phyloP scores from a whole-genome alignment of 805 yeast species.

The Yamadazyma olivae region DNA sequence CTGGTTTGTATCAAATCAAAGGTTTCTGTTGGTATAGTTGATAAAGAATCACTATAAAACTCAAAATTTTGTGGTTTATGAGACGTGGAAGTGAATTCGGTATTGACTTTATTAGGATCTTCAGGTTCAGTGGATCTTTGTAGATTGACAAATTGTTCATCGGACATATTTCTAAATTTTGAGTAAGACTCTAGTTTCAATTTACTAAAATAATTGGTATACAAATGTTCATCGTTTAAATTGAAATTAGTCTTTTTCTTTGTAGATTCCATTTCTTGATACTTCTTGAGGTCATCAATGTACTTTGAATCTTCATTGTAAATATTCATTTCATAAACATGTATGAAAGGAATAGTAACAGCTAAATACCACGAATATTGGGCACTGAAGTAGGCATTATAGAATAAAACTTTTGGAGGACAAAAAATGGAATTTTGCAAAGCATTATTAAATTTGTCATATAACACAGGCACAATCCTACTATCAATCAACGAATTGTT shows the following conservation, averaged over 20 bases:
- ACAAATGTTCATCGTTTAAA: conserved; percentile 20
- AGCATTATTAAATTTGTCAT: conserved; percentile 16
- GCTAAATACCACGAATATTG: conserved; percentile 39
- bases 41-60: conserved; percentile 21
- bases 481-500: conserved; percentile 29
- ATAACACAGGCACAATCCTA: conserved; percentile 21
- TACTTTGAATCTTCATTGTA: conserved; percentile 23
- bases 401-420: conserved; percentile 30
- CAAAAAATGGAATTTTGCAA: conserved; percentile 10
- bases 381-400: conserved; percentile 29
- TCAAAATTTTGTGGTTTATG: conserved; percentile 32
- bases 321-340: conserved; percentile 31
- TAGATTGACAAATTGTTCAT: conserved; percentile 9
- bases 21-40: conserved; percentile 23
- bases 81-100: not conserved
- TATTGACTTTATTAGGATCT: not conserved
- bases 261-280: conserved; percentile 12
- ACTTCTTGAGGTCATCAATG: conserved; percentile 15
- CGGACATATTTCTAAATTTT: conserved; percentile 13
- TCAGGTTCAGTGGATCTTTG: conserved; percentile 5
- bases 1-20: conserved; percentile 37
- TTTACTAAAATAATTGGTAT: conserved; percentile 18
- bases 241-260: conserved; percentile 17
- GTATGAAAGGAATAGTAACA: conserved; percentile 32
- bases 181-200: conserved; percentile 18